Base-by-base conservation (phyloP, 352 stramenopile genomes). In the Thalassiosira hispida region DNA sequence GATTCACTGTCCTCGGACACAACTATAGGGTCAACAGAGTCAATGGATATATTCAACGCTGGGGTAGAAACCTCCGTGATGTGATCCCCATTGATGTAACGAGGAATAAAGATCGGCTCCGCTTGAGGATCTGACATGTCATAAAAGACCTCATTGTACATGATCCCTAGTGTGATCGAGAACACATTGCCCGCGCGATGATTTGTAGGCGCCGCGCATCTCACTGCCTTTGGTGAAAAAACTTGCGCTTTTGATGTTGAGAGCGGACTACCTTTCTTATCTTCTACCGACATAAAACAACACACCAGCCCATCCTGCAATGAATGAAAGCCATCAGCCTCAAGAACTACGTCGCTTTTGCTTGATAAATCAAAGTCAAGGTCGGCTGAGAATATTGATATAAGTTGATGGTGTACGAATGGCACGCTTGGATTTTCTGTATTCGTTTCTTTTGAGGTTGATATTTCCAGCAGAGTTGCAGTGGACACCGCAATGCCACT, bases 1-100 rank as follows among this genome's bases (percentile, higher is more conserved):
- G 63, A 74, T 64, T 33, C 63, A 44, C 42, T 53, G 23, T 38
- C 6, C 31, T 81, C 73, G 16, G 73, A 69, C 12, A 81, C 16
- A 11, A 73, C 16, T 20, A 8, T 40, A 9, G 73, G 73, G 42
- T 59, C 53, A 42, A 81, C 52, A 44, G 29, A 65, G 8, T 65
- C 25, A 16, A 62, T 40, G 12, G 65, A 55, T 14, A 65, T 46
- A 61, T 61, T 38, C 29, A 63, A 27, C 20, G 49, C 8, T 29
- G 25, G 1, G 35, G 55, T 5, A 49, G 27, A 63, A 49, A 49
- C 8, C 11, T 49, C 55, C n/a, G 55, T 46, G 14, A 23, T 55
- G 16, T 40, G 8, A 12, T 22, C 33, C 29, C 12, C 9, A 12
- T 52, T 27, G 22, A 5, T 27, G n/a, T 33, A 22, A 14, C 25